Percentiles rank a stretch among this genome's conserved stretches.
phyloP scores from a whole-genome alignment of 495 filamentous ascomycete species.

The Bacidia gigantensis region DNA sequence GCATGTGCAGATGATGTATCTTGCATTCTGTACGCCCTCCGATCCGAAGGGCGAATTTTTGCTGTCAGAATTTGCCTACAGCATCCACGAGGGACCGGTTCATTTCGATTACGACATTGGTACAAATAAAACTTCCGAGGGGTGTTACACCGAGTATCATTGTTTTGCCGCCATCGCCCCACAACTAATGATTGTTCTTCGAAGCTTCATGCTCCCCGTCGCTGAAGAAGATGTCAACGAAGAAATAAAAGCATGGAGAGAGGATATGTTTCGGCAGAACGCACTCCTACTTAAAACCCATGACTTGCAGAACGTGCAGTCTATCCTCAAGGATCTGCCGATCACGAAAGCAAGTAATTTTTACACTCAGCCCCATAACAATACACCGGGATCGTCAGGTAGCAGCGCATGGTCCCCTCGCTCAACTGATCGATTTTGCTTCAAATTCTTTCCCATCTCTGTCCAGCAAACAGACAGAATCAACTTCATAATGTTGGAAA shows the following conservation, averaged over 20 bases:
- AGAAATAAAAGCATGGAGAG: neutral
- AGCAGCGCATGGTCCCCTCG: neutral
- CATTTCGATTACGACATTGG: constrained; percentile 1
- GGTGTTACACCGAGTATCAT: constrained; percentile 28
- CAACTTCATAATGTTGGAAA: constrained; percentile 30
- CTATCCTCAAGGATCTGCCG: constrained; percentile 26
- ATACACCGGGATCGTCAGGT: constrained; percentile 8
- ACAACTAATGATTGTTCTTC: constrained; percentile 34
- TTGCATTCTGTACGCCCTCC: constrained; percentile 32
- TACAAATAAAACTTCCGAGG: neutral
- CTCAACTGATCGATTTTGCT: constrained; percentile 24
- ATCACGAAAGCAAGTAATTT: constrained; percentile 27
- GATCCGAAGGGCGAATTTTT: constrained; percentile 33
- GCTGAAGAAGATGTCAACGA: constrained; percentile 12
- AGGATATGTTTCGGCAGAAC: neutral
- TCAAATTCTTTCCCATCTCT: constrained; percentile 26
- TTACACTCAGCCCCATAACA: constrained; percentile 24
- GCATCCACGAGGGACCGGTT: constrained; percentile 33
- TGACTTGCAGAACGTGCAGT: constrained; percentile 9
- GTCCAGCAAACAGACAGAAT: constrained; percentile 28
- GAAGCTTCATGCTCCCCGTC: constrained; percentile 20
- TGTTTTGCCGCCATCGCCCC: constrained; percentile 37
- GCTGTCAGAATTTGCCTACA: constrained; percentile 34
- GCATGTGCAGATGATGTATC: constrained; percentile 27
- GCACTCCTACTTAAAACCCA: constrained; percentile 2